Conservation (phyloP, 257 asterid species). For the Eustoma russellianum region DNA sequence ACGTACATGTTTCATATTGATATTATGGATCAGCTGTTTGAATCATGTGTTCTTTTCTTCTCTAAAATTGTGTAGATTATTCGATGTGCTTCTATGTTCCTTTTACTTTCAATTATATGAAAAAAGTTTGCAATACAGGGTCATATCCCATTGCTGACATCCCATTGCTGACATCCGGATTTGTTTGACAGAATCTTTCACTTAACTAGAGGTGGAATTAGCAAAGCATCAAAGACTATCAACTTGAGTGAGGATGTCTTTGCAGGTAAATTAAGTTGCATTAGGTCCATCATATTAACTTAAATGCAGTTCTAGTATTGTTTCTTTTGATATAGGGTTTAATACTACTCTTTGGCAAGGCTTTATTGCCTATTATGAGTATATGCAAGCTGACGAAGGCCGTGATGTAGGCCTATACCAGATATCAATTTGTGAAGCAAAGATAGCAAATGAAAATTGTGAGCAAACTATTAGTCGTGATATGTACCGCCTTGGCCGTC, state of each 20-base stretch:
- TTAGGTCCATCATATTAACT: background rate
- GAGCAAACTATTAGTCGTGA: constrained; percentile 94
- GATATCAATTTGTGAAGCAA: constrained; percentile 89
- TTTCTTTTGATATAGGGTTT: constrained; percentile 37
- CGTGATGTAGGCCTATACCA: constrained; percentile 96
- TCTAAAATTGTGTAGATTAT: background rate
- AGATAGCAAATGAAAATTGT: constrained; percentile 88
- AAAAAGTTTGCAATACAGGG: constrained; percentile 44
- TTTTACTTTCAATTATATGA: background rate
- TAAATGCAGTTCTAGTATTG: constrained; percentile 4
- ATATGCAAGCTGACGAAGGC: constrained; percentile 97
- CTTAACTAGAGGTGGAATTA: constrained; percentile 93
- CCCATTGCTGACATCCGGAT: constrained; percentile 99
- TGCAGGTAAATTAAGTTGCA: constrained; percentile 48
- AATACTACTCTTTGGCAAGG: constrained; percentile 82
- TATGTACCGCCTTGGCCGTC: constrained; percentile 76
- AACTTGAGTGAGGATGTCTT: constrained; percentile 92
- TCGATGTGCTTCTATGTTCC: background rate
- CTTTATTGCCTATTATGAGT: constrained; percentile 65
- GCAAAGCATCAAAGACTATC: constrained; percentile 93
- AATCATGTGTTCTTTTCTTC: too few species aligned
- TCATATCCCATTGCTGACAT: constrained; percentile 88
- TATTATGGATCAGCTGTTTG: too few species aligned
- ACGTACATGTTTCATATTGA: too few species aligned
- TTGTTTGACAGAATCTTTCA: constrained; percentile 85